A percentile compares a stretch with the other conserved stretches of the same genome.
Conservation (phyloP, 306 rosid species). For the Pterocarpus santalinus region DNA sequence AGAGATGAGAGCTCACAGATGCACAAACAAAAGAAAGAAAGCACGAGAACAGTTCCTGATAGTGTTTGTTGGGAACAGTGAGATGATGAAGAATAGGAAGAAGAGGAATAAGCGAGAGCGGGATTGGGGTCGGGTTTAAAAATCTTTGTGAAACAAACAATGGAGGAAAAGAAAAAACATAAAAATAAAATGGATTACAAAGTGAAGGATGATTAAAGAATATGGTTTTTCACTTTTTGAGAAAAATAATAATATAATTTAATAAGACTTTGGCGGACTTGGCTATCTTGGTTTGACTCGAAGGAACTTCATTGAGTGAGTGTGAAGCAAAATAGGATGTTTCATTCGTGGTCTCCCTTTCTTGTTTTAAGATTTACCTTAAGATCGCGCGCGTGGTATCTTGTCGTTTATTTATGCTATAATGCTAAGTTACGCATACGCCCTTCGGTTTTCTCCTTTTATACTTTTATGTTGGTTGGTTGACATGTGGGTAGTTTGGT, state of each 20-base stretch:
- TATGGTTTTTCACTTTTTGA: background rate
- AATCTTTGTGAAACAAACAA: slow-evolving; percentile 8
- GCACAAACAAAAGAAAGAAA: background rate
- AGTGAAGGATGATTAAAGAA: background rate
- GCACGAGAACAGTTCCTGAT: background rate
- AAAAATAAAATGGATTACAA: background rate
- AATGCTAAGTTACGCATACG: too few species aligned
- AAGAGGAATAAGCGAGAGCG: slow-evolving; percentile 23
- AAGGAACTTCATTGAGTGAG: background rate
- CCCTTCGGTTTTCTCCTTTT: too few species aligned
- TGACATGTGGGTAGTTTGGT: too few species aligned
- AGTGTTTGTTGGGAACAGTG: slow-evolving; percentile 33
- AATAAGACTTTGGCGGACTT: background rate
- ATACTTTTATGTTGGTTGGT: too few species aligned
- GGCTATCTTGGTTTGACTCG: slow-evolving; percentile 17
- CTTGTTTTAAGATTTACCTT: too few species aligned
- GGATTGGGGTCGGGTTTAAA: slow-evolving; percentile 27
- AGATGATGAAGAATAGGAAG: background rate
- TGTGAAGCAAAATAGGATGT: background rate
- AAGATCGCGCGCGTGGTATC: too few species aligned
- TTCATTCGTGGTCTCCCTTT: too few species aligned
- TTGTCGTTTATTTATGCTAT: too few species aligned
- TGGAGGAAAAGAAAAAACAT: background rate
- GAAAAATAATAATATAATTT: slow-evolving; percentile 4
- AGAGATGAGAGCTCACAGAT: slow-evolving; percentile 46